Evolutionary conservation across 1,139 yeast species (phyloP), one percentile per base, ranked within the genome.

Genomic region (Petasospora fabianii): DNA sequence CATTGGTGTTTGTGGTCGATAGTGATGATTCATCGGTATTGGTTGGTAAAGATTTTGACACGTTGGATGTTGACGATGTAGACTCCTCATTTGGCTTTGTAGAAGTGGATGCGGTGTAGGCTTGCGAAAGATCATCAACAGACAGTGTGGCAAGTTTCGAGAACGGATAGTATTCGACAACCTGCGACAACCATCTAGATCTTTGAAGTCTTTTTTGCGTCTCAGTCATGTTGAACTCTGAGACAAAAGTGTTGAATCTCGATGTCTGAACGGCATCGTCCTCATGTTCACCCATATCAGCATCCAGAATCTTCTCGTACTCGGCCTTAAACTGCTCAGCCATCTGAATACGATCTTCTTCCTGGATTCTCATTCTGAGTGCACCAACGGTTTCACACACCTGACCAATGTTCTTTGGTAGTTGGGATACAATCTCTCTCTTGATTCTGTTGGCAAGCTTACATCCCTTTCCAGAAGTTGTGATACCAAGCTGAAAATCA

Each of bases 381-480:
- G 68, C 66, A 0, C 96, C 96, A 32, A 90, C 75, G 38, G 77
- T 78, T 19, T 65, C 60, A 52, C 95, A 84, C 3, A 86, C 76
- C 17, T 69, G 72, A 14, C 81, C 90, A 17, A 88, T 75, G 52
- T 87, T 77, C 3, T 68, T 49, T 0, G 97, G 97, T 30, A 90
- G 65, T 6, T 73, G 61, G 36, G 75, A 68, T 2, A 78, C 77
- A 24, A 87, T 64, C 50, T 86, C 95, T 45, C 97, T 66, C 53
- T 80, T 82, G 54, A 90, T 73, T 49, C 96, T 69, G 42, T 81
- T 76, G 1, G 96, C 95, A 41, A 90, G 66, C 44, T 87, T 77
- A 62, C 97, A 90, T 2, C 97, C 97, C 60, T 84, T 84, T 0
- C 97, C 96, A 27, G 80, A 75, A 0, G 97, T 90, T 8, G 94